These are phyloP conservation scores for Clitopilus hobsonii DNA, from an alignment of 768 basidiomycete species.

Conservation along the genomic window DNA sequence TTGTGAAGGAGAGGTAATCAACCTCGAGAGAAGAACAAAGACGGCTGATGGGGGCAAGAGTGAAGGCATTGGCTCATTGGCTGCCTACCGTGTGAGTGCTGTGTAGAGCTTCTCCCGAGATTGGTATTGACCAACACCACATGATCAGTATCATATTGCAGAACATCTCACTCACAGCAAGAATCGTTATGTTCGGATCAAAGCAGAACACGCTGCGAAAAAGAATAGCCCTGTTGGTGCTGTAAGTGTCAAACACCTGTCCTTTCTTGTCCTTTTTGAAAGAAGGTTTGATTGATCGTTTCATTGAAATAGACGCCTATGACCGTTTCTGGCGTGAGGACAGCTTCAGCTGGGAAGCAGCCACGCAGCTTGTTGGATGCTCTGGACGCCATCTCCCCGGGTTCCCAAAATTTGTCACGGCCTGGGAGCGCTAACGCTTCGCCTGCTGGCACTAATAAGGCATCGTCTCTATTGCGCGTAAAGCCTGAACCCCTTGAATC, in stretches of 20 bases:
- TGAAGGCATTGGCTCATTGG: slow-evolving; percentile 42
- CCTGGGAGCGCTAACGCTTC: neutral
- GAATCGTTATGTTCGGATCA: slow-evolving; percentile 19
- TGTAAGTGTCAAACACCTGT: neutral
- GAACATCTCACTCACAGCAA: slow-evolving; percentile 21
- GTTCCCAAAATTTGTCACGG: neutral
- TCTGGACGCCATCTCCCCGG: neutral
- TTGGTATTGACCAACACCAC: slow-evolving; percentile 5
- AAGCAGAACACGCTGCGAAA: slow-evolving; percentile 9
- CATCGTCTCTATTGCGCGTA: slow-evolving; percentile 5
- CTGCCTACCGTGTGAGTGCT: slow-evolving; percentile 38
- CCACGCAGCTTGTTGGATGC: neutral
- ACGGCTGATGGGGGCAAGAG: slow-evolving; percentile 33
- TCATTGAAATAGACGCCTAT: neutral
- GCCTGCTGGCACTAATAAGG: neutral
- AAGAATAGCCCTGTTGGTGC: neutral
- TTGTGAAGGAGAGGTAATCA: slow-evolving; percentile 29
- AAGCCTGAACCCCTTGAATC: slow-evolving; percentile 8
- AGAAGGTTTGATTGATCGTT: neutral
- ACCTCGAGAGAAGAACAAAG: slow-evolving; percentile 23
- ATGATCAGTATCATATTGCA: slow-evolving; percentile 23
- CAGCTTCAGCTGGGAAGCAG: neutral
- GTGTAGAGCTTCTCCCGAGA: neutral
- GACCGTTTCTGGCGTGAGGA: neutral
- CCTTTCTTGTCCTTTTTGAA: neutral